Base-by-base conservation (phyloP, 805 yeast species). In the Millerago galiae region DNA sequence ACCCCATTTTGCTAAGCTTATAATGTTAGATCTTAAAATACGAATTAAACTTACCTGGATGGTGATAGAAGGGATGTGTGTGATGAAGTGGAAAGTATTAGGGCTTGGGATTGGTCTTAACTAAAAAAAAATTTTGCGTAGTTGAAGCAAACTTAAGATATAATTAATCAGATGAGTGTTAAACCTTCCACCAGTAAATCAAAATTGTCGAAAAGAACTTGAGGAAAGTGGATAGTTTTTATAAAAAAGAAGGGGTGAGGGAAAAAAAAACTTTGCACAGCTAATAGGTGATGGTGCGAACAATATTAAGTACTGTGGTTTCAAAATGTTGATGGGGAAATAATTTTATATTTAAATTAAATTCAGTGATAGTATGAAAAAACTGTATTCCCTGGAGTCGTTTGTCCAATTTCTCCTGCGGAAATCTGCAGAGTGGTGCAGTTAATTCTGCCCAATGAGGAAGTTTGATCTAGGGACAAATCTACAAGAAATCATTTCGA, bases 361-460 rank as follows among this genome's bases (percentile, higher is more conserved):
- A 21, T 21, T 21, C 24, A 21, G 7, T 17, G 35, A 15, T 33
- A 16, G n/a, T 33, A 24, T 34, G 21, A 13, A 24, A n/a, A 26
- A 26, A 26, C 28, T 26, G 28, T 26, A 8, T 8, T 6, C 8
- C 31, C 31, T 28, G 15, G 14, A 28, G 14, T 24, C 25, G 12
- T 13, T 21, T 34, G 26, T 21, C 35, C n/a, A 15, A 34, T 21
- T 34, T 34, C 24, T 25, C 4, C 14, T 26, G 38, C 15, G 8
- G 13, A 16, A 10, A 5, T 5, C 12, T 12, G 38, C 17, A 8
- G 32, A 15, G 5, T 8, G 10, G n/a, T 35, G 38, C 32, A 27
- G n/a, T 5, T 35, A 35, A 27, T 27, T 35, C 28, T 15, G 38
- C 32, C 25, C 32, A 27, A 35, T 35, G 8, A 26, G 38, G 38